These are phyloP conservation scores for Gryganskiella cystojenkinii DNA, from an alignment of 192 early-diverging fungal species.

Conservation along the genomic window DNA sequence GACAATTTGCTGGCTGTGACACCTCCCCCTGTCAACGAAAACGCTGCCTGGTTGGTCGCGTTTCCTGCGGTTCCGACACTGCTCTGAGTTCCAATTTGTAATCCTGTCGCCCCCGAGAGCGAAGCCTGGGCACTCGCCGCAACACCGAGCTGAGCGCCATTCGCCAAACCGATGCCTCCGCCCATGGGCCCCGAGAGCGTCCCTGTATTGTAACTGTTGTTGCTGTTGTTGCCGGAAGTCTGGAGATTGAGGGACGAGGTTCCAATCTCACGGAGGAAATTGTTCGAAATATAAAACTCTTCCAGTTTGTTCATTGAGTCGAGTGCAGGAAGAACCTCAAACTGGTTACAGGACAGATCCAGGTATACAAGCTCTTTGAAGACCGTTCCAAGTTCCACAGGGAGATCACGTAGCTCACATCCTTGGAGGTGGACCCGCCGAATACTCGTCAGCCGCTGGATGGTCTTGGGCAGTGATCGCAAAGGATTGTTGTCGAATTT, in stretches of 20 bases:
- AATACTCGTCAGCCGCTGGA: conserved; percentile 32
- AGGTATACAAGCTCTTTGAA: conserved; percentile 48
- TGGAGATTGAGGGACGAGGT: conserved; percentile 40
- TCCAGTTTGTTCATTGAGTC: conserved; percentile 52
- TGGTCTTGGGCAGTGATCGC: conserved; percentile 38
- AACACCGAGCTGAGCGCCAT: conserved; percentile 2
- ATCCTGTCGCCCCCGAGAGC: background rate
- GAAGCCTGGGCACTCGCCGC: background rate
- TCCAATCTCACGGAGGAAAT: conserved; percentile 48
- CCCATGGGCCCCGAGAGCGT: conserved; percentile 13
- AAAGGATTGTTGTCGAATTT: conserved; percentile 58
- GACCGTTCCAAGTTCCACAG: conserved; percentile 49
- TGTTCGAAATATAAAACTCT: conserved; percentile 54
- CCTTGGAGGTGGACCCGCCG: conserved; percentile 54
- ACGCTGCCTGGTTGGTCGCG: background rate
- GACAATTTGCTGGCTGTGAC: conserved; percentile 47
- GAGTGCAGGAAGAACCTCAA: conserved; percentile 51
- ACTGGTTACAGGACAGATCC: conserved; percentile 53
- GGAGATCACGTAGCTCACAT: conserved; percentile 52
- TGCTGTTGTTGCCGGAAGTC: conserved; percentile 6
- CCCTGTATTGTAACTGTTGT: conserved; percentile 15
- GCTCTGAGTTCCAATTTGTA: background rate
- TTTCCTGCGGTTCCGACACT: background rate
- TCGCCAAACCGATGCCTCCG: conserved; percentile 3
- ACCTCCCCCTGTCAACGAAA: conserved; percentile 24